Base-by-base conservation (phyloP, 73 alveolate genomes). In the Uronychia setigera region DNA sequence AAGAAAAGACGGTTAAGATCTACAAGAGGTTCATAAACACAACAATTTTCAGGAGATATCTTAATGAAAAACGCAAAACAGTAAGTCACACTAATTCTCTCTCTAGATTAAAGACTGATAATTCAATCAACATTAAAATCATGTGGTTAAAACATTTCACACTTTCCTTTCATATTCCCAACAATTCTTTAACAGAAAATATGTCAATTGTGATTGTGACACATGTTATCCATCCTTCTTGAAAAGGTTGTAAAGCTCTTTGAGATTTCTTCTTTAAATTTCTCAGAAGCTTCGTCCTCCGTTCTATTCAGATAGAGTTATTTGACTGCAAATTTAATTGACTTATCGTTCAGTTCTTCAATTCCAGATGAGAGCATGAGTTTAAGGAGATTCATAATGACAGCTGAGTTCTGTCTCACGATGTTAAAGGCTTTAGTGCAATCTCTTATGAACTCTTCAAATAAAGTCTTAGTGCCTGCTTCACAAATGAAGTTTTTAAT, bases 361-460 rank as follows among this genome's bases (percentile, higher is more conserved):
- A 98, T 97, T 1, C 99, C 99, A 33, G 99, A 95, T 59, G 93
- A 90, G 76, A 97, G 87, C 97, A 97, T 96, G 80, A 98, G 89
- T 80, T 94, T 86, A 77, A 98, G 89, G 34, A 98, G 89, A 87
- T 97, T 96, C 0, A 97, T 92, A 28, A 97, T 76, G 35, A 84
- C 88, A 27, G 88, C 91, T 31, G 95, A 93, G 80, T 96, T 92
- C 80, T 92, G 92, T 91, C 99, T 95, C 59, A 97, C 84, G 19
- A 95, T 84, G 75, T 82, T 91, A 90, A 91, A 98, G 0, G 99
- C 99, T 67, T 89, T 35, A 32, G 94, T 74, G 80, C 99, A 96
- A 84, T 88, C 82, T 31, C 94, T 87, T 85, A 89, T 87, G 81
- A 98, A 95, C 33, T 92, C 87, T 57, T 60, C 74, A 91, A 92